Evolutionary conservation across 805 yeast genomes (phyloP).

Genomic region (Starmerella tilneyi): DNA sequence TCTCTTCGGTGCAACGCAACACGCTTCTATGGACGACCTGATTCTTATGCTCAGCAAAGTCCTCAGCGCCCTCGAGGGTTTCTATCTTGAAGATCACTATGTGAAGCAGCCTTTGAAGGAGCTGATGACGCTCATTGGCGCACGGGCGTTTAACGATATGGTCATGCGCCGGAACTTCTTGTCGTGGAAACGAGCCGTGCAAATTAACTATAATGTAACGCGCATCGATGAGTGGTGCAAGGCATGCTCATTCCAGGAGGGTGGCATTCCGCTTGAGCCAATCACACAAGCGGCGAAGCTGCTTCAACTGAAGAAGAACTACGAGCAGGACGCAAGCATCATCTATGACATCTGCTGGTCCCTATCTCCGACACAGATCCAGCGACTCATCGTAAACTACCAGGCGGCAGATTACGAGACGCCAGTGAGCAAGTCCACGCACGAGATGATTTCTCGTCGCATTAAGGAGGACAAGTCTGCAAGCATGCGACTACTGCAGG

Average conservation of each 20-base stretch:
- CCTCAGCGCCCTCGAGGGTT: constrained; percentile 86
- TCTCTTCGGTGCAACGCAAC: constrained; percentile 40
- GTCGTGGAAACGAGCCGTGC: constrained; percentile 96
- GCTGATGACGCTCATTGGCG: constrained; percentile 75
- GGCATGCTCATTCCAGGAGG: constrained; percentile 81
- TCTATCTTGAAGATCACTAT: constrained; percentile 75
- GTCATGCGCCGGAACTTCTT: constrained; percentile 88
- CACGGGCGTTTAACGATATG: constrained; percentile 87
- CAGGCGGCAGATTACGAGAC: constrained; percentile 89
- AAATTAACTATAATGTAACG: constrained; percentile 90
- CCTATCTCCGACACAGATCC: constrained; percentile 89
- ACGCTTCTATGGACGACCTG: constrained; percentile 85
- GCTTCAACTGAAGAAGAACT: constrained; percentile 80
- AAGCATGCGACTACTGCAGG: constrained; percentile 31
- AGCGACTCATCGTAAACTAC: constrained; percentile 80
- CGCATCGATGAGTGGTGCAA: constrained; percentile 98
- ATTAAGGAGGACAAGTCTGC: constrained; percentile 38
- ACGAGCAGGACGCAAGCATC: constrained; percentile 79
- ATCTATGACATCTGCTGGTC: constrained; percentile 92
- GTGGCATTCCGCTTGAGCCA: constrained; percentile 71
- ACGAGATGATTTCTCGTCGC: constrained; percentile 57
- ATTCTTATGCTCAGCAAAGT: constrained; percentile 80
- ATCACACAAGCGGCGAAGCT: constrained; percentile 87
- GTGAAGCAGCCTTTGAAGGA: constrained; percentile 76
- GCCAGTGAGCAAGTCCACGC: constrained; percentile 74